Evolutionary conservation across 177 flowering plant genomes (phyloP), one percentile per base, ranked within the genome.

Genomic region (Vitis hybrid): DNA sequence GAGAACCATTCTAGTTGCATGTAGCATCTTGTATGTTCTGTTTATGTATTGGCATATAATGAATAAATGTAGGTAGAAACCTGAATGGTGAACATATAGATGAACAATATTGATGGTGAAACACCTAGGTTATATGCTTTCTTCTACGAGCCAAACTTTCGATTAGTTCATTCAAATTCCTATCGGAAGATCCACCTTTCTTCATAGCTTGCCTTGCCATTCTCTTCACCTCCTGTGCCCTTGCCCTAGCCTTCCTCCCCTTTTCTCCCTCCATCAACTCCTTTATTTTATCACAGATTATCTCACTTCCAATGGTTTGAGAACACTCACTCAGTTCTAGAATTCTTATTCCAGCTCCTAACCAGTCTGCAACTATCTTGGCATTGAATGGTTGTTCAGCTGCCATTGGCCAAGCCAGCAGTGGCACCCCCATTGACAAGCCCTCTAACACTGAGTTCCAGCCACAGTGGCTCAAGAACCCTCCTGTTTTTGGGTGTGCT

Each of bases 401-500:
- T 3, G 3, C 15, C 21, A 49, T 5, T 48, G 66, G 66, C 66
- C 66, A 64, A 48, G 55, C 66, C 13, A 64, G 16, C 18, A 64
- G 16, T 8, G 48, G 48, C 48, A 39, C 48, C 48, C 8, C 48
- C 48, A 39, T 39, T 45, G 66, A 53, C 4, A 39, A 8, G 8
- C 48, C 48, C 48, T 39, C 48, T 8, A 39, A 8, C 1, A 39
- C 48, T 5, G 48, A 64, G 53, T 26, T 53, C 66, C 10, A 9
- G 16, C 18, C 53, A 49, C 66, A 64, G 53, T 18, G n/a, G 2
- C 60, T 67, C 62, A 50, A 67, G 9, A n/a, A 67, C 53, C 18
- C n/a, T 3, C 74, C 73, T 12, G 55, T 22, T 5, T 67, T 29
- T 9, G 61, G 55, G 39, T 75, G 74, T 3, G 62, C 55, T 39